Evolutionary conservation across 2,329 filamentous ascomycete genomes (phyloP), one percentile per base, ranked within the genome.

Genomic region (Aplosporella prunicola): DNA sequence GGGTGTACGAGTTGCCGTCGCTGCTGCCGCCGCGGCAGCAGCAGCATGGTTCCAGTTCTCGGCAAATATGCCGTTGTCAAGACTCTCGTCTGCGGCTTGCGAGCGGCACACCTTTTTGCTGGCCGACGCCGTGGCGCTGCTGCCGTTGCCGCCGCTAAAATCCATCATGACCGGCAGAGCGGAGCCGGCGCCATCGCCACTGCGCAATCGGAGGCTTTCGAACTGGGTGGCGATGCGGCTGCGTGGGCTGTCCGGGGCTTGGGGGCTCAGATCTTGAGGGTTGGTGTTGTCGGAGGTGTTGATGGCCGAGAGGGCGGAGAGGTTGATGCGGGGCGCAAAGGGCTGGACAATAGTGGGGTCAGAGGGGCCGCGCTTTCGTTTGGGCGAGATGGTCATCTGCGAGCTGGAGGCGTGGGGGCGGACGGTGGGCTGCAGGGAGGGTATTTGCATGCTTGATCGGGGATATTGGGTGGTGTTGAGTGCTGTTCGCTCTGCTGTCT

Each of bases 281-380:
- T 39, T 31, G 32, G 15, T n/a, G 38, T 30, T 25, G 26, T 31
- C 32, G 22, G 32, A 35, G 22, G 9, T 24, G n/a, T 38, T 28
- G 27, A 32, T 25, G 31, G 22, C 30, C 36, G 29, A n/a, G 10
- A 20, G 9, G 29, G 38, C 38, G 38, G 38, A 40, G 27, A 32
- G 35, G 26, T 40, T 27, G 20, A 40, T 25, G 38, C 38, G 38
- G 38, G 38, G 38, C 16, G 38, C 38, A 16, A 40, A 40, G 13
- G 38, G 38, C 22, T 38, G 35, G 18, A 27, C 32, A 20, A 27
- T 14, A 17, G 36, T 26, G 36, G 38, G 38, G 38, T 40, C 38
- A 9, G 32, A 40, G 24, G 38, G 20, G 38, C 38, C 38, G 32
- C 38, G 38, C 38, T 40, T 40, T 25, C 38, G 38, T 24, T 40